A percentile compares a stretch with the other conserved stretches of the same genome.
These are phyloP conservation scores for Tranzscheliella williamsii DNA, from an alignment of 1,284 basidiomycete genomes.

Conservation along the genomic window DNA sequence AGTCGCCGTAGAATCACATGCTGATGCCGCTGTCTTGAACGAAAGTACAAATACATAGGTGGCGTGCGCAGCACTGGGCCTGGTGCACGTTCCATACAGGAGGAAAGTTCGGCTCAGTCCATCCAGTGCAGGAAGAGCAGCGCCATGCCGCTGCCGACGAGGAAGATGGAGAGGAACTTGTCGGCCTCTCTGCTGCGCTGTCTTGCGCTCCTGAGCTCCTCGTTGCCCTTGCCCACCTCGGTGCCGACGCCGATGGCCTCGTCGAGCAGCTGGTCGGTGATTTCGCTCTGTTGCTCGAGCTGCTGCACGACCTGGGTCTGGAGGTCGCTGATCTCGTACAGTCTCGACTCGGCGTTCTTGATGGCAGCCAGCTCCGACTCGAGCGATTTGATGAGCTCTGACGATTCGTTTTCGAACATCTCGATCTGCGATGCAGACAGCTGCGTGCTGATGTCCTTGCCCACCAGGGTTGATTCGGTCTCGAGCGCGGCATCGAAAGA, in stretches of 20 bases:
- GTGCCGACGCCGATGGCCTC: conserved; percentile 82
- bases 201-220: conserved; percentile 79
- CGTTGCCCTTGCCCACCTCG: conserved; percentile 82
- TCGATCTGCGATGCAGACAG: conserved; percentile 74
- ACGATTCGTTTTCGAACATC: conserved; percentile 87
- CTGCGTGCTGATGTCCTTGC: conserved; percentile 37
- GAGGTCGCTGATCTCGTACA: conserved; percentile 84
- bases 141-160: conserved; percentile 81
- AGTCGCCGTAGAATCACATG: no score
- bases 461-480: conserved; percentile 18
- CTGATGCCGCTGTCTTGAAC: no score
- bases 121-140: conserved; percentile 78
- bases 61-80: no score
- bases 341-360: conserved; percentile 80
- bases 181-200: conserved; percentile 79
- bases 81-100: no score
- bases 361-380: conserved; percentile 82
- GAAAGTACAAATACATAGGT: no score
- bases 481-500: conserved; percentile 30
- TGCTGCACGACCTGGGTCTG: conserved; percentile 86
- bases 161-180: conserved; percentile 79
- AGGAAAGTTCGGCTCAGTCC: no score
- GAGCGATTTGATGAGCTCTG: conserved; percentile 76
- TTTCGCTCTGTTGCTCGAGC: conserved; percentile 81
- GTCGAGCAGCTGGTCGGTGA: conserved; percentile 84